Evolutionary conservation across 768 basidiomycete genomes (phyloP).

Genomic region (Hygrophoropsis aurantiaca): DNA sequence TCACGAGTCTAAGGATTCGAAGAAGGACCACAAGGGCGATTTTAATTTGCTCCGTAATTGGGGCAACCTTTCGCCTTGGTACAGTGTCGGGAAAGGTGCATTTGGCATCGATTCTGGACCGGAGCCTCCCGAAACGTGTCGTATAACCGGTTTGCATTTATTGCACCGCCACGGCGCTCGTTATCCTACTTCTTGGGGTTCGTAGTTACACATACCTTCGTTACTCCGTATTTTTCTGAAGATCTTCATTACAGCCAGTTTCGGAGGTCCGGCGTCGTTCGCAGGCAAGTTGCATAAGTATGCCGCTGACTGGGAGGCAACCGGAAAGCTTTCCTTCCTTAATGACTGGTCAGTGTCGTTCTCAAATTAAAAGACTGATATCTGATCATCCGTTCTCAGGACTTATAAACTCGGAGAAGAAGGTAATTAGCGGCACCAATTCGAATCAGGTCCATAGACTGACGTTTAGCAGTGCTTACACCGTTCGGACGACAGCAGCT

Average conservation of each 20-base stretch:
- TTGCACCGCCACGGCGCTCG: slow-evolving; percentile 83
- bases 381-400: slow-evolving; percentile 44
- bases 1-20: slow-evolving; percentile 19
- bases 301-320: slow-evolving; percentile 61
- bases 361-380: background rate
- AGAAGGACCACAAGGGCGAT: slow-evolving; percentile 15
- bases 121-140: slow-evolving; percentile 67
- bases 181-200: slow-evolving; percentile 66
- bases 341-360: slow-evolving; percentile 67
- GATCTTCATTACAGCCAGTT: slow-evolving; percentile 41
- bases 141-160: slow-evolving; percentile 72
- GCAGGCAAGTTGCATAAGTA: slow-evolving; percentile 53
- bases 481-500: slow-evolving; percentile 88
- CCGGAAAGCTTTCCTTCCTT: slow-evolving; percentile 70
- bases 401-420: slow-evolving; percentile 90
- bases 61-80: slow-evolving; percentile 89
- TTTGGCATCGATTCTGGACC: slow-evolving; percentile 77
- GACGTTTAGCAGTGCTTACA: slow-evolving; percentile 62
- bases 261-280: slow-evolving; percentile 62
- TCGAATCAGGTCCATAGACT: slow-evolving; percentile 1
- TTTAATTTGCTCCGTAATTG: slow-evolving; percentile 76
- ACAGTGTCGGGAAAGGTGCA: slow-evolving; percentile 58
- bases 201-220: slow-evolving; percentile 21
- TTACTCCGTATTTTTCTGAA: background rate
- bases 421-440: slow-evolving; percentile 49